These are phyloP conservation scores for Thinopyrum elongatum DNA, from an alignment of 176 grass and related monocot genomes.

Conservation along the genomic window DNA sequence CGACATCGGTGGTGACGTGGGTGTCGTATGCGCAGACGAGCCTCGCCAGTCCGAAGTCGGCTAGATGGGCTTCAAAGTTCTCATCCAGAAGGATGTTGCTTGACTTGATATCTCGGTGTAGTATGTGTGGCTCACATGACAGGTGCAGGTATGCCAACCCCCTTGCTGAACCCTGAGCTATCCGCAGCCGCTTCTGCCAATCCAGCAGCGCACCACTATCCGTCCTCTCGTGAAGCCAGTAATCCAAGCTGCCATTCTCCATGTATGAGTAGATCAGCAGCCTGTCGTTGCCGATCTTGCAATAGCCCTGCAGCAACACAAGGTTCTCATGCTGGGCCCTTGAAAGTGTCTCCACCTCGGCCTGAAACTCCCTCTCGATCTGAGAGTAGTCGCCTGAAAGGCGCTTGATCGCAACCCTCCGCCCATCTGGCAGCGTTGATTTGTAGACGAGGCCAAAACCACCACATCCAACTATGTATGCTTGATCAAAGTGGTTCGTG, in stretches of 20 bases:
- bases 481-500: slow-evolving; percentile 90
- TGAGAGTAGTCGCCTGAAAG: slow-evolving; percentile 93
- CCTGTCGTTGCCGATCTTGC: slow-evolving; percentile 78
- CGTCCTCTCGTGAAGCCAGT: slow-evolving; percentile 89
- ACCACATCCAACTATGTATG: slow-evolving; percentile 81
- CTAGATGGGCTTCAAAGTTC: slow-evolving; percentile 82
- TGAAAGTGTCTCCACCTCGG: slow-evolving; percentile 89
- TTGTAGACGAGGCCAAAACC: slow-evolving; percentile 96
- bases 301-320: slow-evolving; percentile 84
- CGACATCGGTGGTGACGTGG: slow-evolving; percentile 90
- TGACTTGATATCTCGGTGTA: slow-evolving; percentile 95
- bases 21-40: slow-evolving; percentile 73
- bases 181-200: slow-evolving; percentile 68
- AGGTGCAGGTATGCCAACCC: slow-evolving; percentile 84
- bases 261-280: slow-evolving; percentile 94
- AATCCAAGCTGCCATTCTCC: slow-evolving; percentile 97
- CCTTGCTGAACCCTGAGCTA: slow-evolving; percentile 77
- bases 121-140: slow-evolving; percentile 87
- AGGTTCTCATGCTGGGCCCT: slow-evolving; percentile 80
- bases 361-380: slow-evolving; percentile 91
- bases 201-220: slow-evolving; percentile 64
- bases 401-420: slow-evolving; percentile 75
- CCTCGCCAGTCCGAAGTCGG: slow-evolving; percentile 88
- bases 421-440: slow-evolving; percentile 65
- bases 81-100: slow-evolving; percentile 94